Percentiles rank a stretch among this genome's conserved stretches.
Evolutionary conservation across 345 rosid genomes (phyloP).

Genomic region (Arabidopsis arenosa): DNA sequence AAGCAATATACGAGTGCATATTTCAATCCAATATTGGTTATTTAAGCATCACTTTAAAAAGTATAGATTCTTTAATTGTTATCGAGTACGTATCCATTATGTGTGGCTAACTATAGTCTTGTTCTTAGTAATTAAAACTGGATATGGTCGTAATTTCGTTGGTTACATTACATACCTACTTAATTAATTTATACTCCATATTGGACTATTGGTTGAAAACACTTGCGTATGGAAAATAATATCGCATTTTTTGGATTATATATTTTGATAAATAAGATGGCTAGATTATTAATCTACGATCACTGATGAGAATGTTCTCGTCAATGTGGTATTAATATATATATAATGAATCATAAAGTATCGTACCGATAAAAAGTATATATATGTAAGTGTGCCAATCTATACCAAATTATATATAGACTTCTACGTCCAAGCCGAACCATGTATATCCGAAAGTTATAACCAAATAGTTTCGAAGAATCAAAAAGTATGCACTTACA

Average conservation of each 20-base stretch:
- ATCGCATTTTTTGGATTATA: conserved; percentile 17
- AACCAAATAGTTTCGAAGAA: conserved; percentile 32
- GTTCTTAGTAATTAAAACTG: conserved; percentile 20
- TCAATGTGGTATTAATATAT: conserved; percentile 28
- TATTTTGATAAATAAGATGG: conserved; percentile 17
- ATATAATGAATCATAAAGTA: conserved; percentile 29
- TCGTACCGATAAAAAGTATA: conserved; percentile 32
- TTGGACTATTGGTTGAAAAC: conserved; percentile 36
- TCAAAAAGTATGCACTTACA: conserved; percentile 30
- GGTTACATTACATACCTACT: conserved; percentile 26
- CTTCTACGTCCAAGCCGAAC: conserved; percentile 27
- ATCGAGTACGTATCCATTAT: conserved; percentile 16
- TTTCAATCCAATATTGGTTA: conserved; percentile 35
- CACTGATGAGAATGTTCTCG: conserved; percentile 35
- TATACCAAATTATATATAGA: conserved; percentile 25
- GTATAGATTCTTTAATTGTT: neutral
- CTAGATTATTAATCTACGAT: conserved; percentile 12
- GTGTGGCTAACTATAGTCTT: conserved; percentile 36
- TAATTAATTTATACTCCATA: conserved; percentile 1
- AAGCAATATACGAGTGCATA: conserved; percentile 42
- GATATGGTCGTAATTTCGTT: conserved; percentile 29
- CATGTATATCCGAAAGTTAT: conserved; percentile 26
- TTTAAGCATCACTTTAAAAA: conserved; percentile 23
- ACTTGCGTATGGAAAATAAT: conserved; percentile 32
- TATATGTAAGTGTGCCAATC: conserved; percentile 12